phyloP scores from a whole-genome alignment of 306 rosid genomes.

The Ammopiptanthus mongolicus region DNA sequence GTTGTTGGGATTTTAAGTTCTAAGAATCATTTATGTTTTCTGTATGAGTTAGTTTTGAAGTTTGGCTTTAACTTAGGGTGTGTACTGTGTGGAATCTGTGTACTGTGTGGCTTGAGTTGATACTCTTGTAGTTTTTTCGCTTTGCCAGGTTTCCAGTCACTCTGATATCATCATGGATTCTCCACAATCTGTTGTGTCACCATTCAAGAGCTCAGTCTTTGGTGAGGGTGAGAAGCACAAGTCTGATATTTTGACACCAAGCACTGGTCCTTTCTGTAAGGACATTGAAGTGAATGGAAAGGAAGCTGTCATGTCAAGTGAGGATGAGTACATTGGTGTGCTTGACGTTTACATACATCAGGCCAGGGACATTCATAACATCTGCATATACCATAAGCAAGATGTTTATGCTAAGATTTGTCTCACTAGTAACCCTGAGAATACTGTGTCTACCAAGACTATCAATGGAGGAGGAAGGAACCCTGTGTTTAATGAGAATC shows the following conservation, averaged over 20 bases:
- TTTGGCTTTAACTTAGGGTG: neutral
- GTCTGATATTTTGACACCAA: conserved; percentile 15
- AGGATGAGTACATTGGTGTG: conserved; percentile 54
- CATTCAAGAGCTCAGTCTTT: conserved; percentile 49
- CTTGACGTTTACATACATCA: conserved; percentile 74
- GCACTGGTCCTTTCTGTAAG: conserved; percentile 34
- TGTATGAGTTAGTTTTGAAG: conserved; percentile 8
- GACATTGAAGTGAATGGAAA: conserved; percentile 53
- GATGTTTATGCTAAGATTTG: conserved; percentile 94
- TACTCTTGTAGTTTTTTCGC: conserved; percentile 20
- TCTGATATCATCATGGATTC: conserved; percentile 55
- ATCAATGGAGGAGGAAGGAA: conserved; percentile 96
- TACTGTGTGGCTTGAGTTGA: conserved; percentile 22
- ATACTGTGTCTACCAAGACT: conserved; percentile 63
- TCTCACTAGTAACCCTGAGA: conserved; percentile 58
- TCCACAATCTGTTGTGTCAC: conserved; percentile 93
- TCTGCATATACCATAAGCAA: conserved; percentile 98
- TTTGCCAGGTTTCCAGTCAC: conserved; percentile 35
- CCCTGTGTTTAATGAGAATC: conserved; percentile 83
- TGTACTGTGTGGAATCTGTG: too few species aligned
- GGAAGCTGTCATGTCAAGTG: conserved; percentile 41
- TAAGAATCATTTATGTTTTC: neutral
- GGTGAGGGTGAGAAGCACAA: conserved; percentile 58
- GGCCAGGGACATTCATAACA: conserved; percentile 94
- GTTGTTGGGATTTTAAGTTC: neutral